Base-by-base conservation (phyloP, 495 filamentous ascomycete species). In the Cladorrhinum samala region DNA sequence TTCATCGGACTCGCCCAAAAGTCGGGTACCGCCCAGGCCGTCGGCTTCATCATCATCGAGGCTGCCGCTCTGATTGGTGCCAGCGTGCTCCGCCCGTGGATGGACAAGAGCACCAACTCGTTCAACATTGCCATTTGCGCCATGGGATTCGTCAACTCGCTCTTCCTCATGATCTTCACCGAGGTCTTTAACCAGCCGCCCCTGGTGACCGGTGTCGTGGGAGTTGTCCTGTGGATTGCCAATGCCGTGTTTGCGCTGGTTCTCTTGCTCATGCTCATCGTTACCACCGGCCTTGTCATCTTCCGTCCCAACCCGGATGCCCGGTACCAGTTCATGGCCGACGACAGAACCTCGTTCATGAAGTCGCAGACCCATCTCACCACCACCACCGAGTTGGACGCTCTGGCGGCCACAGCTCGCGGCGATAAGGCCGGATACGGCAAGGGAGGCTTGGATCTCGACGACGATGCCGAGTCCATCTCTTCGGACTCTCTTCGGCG, bases 71-170 rank as follows among this genome's bases (percentile, higher is more conserved):
- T 98, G 62, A 85, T 97, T 62, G 81, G 63, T 27, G 84, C 90
- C 48, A 87, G 82, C 60, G 82, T 95, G 42, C 73, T 96, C 61
- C 84, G 89, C 46, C 93, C 93, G 11, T 98, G 91, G 85, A 97
- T 98, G 93, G 93, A 98, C 77, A 97, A 95, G 82, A 94, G 91
- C 73, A 96, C 92, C 54, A 98, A 98, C 66, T 82, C 84, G 55
- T 95, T 94, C 80, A 98, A 98, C 75, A 95, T 98, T 59, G 78
- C 92, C 49, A 97, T 98, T 64, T 84, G 81, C 52, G 84, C 79
- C 19, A 75, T 96, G 65, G 96, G 96, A 72, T 95, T 97, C 66
- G 62, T 96, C 65, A 95, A 95, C 68, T 81, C 83, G 56, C 83
- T 94, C 69, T 92, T 92, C 73, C 74, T 94, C 19, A 70, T 94